Evolutionary conservation across 208 protist genomes (phyloP).

Genomic region (Acanthamoeba culbertsoni): DNA sequence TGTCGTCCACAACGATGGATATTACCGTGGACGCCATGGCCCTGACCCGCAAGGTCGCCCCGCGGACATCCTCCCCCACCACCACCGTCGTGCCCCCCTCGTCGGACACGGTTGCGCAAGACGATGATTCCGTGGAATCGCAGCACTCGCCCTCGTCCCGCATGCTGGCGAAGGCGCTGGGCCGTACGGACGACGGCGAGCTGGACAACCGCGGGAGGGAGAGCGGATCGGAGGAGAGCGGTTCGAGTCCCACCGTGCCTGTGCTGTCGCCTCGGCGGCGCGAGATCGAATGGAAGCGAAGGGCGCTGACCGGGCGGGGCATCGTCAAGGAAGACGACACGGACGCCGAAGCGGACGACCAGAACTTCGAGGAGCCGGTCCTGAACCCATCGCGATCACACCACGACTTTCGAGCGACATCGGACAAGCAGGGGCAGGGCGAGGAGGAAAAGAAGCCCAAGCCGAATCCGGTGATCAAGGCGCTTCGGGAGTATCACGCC

Average conservation of each 20-base stretch:
- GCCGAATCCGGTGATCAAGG: slow-evolving; percentile 8
- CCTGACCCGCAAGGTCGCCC: no score
- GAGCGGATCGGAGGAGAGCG: not conserved
- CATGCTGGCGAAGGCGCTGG: not conserved
- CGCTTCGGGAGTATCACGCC: not conserved
- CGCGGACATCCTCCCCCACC: no score
- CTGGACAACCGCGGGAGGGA: not conserved
- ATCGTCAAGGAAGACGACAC: not conserved
- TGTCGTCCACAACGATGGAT: no score
- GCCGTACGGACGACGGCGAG: not conserved
- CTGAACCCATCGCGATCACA: no score
- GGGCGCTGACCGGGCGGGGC: not conserved
- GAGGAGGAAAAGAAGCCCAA: not conserved
- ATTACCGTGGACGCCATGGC: no score
- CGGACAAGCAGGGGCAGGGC: no score
- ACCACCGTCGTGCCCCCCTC: no score
- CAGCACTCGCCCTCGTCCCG: no score
- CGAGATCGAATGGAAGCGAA: not conserved
- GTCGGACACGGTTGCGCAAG: no score
- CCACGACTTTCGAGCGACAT: no score
- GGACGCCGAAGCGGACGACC: not conserved
- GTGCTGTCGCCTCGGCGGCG: not conserved
- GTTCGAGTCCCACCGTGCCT: not conserved
- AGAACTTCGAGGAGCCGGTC: no score
- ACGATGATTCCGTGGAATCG: no score